Conservation (phyloP, 768 basidiomycete species). For the Panaeolus papilionaceus region DNA sequence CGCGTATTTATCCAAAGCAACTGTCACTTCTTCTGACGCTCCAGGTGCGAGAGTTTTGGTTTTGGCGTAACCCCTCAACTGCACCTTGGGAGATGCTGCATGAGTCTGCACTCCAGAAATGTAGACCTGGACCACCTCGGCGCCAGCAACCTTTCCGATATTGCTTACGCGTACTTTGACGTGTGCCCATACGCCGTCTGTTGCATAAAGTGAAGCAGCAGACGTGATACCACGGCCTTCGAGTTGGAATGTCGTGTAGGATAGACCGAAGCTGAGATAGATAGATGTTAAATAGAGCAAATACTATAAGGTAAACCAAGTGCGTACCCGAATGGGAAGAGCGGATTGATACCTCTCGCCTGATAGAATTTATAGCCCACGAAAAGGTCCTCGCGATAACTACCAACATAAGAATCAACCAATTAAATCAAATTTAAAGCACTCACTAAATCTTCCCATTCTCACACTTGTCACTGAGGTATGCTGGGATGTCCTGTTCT, state of each 20-base stretch:
- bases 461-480: slow-evolving; percentile 62
- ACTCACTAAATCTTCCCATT: slow-evolving; percentile 57
- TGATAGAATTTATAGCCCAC: slow-evolving; percentile 78
- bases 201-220: slow-evolving; percentile 23
- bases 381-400: slow-evolving; percentile 66
- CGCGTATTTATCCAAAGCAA: slow-evolving; percentile 70
- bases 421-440: not conserved
- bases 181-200: slow-evolving; percentile 34
- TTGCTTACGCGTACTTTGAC: slow-evolving; percentile 60
- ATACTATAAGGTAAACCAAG: not conserved
- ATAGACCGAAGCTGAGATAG: slow-evolving; percentile 63
- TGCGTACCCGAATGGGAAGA: slow-evolving; percentile 73
- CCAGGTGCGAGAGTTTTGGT: slow-evolving; percentile 57
- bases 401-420: slow-evolving; percentile 21
- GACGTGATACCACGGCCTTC: slow-evolving; percentile 49
- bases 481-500: slow-evolving; percentile 67
- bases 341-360: slow-evolving; percentile 53
- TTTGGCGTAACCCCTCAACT: slow-evolving; percentile 74
- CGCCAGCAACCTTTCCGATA: slow-evolving; percentile 56
- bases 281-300: not conserved
- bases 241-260: slow-evolving; percentile 74
- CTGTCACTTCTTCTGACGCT: slow-evolving; percentile 39
- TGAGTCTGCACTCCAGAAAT: slow-evolving; percentile 56
- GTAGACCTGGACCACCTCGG: slow-evolving; percentile 74
- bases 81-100: slow-evolving; percentile 59